These are phyloP conservation scores for Platanthera guangdongensis DNA, from an alignment of 106 monocot genomes.

Conservation along the genomic window DNA sequence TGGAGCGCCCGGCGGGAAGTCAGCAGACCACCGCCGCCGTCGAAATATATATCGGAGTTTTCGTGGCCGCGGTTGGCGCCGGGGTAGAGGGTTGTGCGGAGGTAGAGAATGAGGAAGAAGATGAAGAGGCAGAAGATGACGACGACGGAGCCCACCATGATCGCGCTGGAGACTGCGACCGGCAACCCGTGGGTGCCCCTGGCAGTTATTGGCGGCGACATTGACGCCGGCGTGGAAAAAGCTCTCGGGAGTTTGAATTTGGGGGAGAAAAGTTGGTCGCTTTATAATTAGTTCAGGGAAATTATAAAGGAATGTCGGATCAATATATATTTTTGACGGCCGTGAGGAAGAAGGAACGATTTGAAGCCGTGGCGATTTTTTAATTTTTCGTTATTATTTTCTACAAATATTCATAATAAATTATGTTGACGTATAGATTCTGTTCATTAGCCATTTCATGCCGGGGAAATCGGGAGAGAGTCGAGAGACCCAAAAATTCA, in stretches of 20 bases:
- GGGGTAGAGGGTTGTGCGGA: conserved; percentile 2
- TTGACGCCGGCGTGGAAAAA: neutral
- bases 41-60: neutral
- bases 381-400: no score
- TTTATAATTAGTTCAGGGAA: neutral
- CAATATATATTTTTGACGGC: neutral
- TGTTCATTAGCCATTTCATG: neutral
- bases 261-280: neutral
- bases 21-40: neutral
- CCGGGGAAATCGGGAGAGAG: neutral
- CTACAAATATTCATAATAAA: no score
- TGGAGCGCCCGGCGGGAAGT: conserved; percentile 3
- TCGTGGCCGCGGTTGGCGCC: neutral
- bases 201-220: neutral
- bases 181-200: neutral
- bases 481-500: neutral
- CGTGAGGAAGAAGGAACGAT: neutral
- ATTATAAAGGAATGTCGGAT: neutral
- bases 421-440: no score
- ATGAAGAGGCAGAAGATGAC: conserved; percentile 4
- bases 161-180: neutral
- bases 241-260: neutral
- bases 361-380: neutral
- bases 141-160: conserved; percentile 7
- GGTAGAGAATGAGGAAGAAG: conserved; percentile 5